Base-by-base conservation (phyloP, 768 basidiomycete species). In the button mushroom (Agaricus bisporus) region DNA sequence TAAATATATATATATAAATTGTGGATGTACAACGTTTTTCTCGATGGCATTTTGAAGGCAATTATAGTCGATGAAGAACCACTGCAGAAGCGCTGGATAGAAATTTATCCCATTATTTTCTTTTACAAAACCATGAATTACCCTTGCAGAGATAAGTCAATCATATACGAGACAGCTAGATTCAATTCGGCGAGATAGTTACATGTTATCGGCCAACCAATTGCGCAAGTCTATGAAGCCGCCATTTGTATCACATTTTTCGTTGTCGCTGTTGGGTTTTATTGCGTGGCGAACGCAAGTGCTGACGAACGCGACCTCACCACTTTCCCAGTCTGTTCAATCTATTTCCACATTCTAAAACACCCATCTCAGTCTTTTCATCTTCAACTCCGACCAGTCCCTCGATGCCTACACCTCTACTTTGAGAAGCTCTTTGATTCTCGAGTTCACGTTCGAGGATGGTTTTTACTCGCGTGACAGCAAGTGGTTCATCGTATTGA, bases 401-500 rank as follows among this genome's bases (percentile, higher is more conserved):
- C 64, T 91, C 91, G 6, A 92, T 72, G 3, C 79, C 81, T 11
- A 92, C 77, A 10, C 83, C 84, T 10, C 78, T 81, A 7, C 73
- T 74, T 58, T 87, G 83, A 2, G 85, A 79, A 1, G 65, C 70
- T 47, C 84, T 73, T 38, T 91, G 79, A 65, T 88, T 91, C 63
- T 91, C 88, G 5, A 93, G 77, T 63, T 93, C 91, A 43, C 91
- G 83, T 61, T 92, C 91, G 42, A 93, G 80, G 55, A 93, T 79
- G 5, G 81, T 81, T 48, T 81, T 83, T 12, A 91, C 87, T 25
- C 91, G 81, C 45, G 75, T 81, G 32, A 86, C 71, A 7, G 85
- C 88, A 9, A 85, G 76, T 15, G 46, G 22, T n/a, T 51, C 50
- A 3, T 48, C 95, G 22, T 12, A 87, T 98, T 49, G 97, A 99